Percentiles rank a stretch among this genome's conserved stretches.
Conservation (phyloP, 2,329 filamentous ascomycete species). For the Paracamarosporium sp. region DNA sequence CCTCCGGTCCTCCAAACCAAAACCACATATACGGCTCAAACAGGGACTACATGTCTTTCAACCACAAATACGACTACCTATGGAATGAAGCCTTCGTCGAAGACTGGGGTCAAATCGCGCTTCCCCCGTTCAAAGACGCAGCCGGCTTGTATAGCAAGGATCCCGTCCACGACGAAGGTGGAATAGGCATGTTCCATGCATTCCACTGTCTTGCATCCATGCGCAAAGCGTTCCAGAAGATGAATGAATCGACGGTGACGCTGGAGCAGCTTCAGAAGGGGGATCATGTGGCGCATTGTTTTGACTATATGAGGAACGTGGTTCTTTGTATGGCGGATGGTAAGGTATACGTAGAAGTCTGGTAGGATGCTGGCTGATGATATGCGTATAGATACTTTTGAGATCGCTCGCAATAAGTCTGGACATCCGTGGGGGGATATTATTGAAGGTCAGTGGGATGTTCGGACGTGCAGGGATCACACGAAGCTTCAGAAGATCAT, state of each 20-base stretch:
- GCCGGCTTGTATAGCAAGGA: constrained; percentile 3
- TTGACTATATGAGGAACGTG: not conserved
- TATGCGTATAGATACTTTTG: not conserved
- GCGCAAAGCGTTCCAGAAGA: not conserved
- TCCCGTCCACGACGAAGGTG: not conserved
- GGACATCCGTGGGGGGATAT: not conserved
- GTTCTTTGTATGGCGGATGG: not conserved
- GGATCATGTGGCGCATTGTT: not conserved
- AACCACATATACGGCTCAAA: not conserved
- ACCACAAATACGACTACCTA: constrained; percentile 1
- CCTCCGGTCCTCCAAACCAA: not conserved
- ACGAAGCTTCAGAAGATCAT: not conserved
- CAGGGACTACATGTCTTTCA: not conserved
- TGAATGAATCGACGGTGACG: not conserved
- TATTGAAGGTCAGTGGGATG: constrained; percentile 2
- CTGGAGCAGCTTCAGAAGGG: not conserved
- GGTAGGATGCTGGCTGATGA: not conserved
- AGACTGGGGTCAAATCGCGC: not conserved
- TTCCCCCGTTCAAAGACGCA: not conserved
- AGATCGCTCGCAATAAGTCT: not conserved
- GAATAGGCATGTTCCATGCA: constrained; percentile 1
- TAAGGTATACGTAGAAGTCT: not conserved
- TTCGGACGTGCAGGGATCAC: constrained; percentile 2
- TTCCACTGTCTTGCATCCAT: constrained; percentile 3
- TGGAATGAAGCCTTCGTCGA: not conserved